A percentile compares a stretch with the other conserved stretches of the same genome.
Evolutionary conservation across 2,329 filamentous ascomycete species (phyloP).

Genomic region (Dactylellina parvicollis): DNA sequence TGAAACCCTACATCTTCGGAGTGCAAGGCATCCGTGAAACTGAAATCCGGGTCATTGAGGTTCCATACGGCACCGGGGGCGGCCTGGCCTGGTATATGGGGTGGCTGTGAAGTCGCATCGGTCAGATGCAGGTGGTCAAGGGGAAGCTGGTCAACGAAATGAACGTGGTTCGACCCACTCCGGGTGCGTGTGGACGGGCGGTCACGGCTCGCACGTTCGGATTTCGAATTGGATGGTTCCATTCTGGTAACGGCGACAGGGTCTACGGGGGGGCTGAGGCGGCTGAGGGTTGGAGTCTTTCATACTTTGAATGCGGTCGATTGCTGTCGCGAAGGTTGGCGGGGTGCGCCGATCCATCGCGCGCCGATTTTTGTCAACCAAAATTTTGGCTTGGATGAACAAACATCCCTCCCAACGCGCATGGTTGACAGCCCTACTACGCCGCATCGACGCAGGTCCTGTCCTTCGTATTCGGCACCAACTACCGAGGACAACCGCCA

Average conservation of each 20-base stretch:
- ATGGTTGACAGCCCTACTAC: background rate
- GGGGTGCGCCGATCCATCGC: conserved; percentile 1
- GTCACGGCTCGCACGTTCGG: background rate
- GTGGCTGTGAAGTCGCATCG: conserved; percentile 38
- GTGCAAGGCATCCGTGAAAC: conserved; percentile 50
- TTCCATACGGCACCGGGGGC: conserved; percentile 23
- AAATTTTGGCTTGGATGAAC: conserved; percentile 7
- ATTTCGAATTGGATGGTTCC: conserved; percentile 10
- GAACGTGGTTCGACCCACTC: background rate
- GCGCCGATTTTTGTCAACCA: background rate
- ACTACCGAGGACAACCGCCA: conserved; percentile 14
- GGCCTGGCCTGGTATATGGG: conserved; percentile 9
- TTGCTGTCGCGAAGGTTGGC: conserved; percentile 8
- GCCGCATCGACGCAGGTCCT: background rate
- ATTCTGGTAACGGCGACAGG: conserved; percentile 14
- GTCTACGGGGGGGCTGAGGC: background rate
- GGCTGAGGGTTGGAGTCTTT: background rate
- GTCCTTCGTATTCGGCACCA: conserved; percentile 34
- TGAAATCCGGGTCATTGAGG: conserved; percentile 39
- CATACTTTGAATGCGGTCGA: background rate
- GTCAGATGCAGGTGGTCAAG: conserved; percentile 27
- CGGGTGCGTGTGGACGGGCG: background rate
- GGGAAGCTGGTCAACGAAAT: conserved; percentile 15
- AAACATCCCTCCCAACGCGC: background rate
- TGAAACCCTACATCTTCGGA: conserved; percentile 41